Percentiles rank a stretch among this genome's conserved stretches.
Evolutionary conservation across 768 basidiomycete genomes (phyloP).

Genomic region (Melanogaster broomeanus): DNA sequence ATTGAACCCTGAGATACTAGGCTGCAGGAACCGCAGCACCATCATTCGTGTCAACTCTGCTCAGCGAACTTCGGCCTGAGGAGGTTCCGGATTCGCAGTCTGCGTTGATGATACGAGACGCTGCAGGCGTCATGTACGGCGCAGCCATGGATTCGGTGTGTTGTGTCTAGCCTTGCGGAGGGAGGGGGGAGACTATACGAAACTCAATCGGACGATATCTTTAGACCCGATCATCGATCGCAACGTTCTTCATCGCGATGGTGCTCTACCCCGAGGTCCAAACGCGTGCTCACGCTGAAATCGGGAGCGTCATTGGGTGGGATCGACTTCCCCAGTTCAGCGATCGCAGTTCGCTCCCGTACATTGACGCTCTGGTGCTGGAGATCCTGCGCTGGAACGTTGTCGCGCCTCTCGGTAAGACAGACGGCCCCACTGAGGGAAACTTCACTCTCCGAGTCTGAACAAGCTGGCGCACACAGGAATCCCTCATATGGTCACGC

Average conservation of each 20-base stretch:
- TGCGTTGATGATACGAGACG: slow-evolving; percentile 12
- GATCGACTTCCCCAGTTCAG: slow-evolving; percentile 12
- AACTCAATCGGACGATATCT: background rate
- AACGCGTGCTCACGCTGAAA: slow-evolving; percentile 9
- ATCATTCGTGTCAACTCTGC: slow-evolving; percentile 11
- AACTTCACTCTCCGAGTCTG: too few species aligned
- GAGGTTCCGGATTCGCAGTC: slow-evolving; percentile 5
- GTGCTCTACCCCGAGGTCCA: slow-evolving; percentile 14
- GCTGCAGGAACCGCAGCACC: slow-evolving; percentile 6
- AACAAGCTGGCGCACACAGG: slow-evolving; percentile 35
- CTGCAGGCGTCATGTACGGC: slow-evolving; percentile 9
- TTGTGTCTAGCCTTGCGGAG: background rate
- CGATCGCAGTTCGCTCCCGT: slow-evolving; percentile 14
- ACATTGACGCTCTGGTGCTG: slow-evolving; percentile 12
- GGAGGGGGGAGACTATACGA: background rate
- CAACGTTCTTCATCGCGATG: slow-evolving; percentile 14
- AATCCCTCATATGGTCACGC: slow-evolving; percentile 35
- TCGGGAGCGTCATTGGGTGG: slow-evolving; percentile 9
- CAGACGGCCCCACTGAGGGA: too few species aligned
- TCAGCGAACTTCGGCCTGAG: slow-evolving; percentile 8
- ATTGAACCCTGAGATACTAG: background rate
- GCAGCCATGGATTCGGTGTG: slow-evolving; percentile 14
- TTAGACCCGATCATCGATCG: slow-evolving; percentile 7
- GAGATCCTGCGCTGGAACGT: slow-evolving; percentile 13
- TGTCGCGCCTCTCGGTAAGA: slow-evolving; percentile 11